Evolutionary conservation across 768 basidiomycete genomes (phyloP), one percentile per base, ranked within the genome.

Genomic region (Lactarius psammicola): DNA sequence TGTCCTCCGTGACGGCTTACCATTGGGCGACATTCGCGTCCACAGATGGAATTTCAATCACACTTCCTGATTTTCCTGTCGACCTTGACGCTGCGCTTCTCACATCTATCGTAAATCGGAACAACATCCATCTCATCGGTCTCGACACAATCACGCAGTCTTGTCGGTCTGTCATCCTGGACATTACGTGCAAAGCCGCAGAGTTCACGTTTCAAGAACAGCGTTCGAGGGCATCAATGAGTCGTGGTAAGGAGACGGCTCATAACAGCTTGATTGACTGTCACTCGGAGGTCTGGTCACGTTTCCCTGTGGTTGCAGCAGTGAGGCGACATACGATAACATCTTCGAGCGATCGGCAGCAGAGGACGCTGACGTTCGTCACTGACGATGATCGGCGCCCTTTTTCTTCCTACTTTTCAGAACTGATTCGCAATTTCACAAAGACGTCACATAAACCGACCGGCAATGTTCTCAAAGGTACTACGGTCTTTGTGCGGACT

Each of bases 11-110:
- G 2, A 78, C 73, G 2, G 80, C 81, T 0, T 85, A 82, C 64
- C 87, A 87, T 67, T 85, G 82, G 83, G 75, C 74, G 7, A 83
- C 84, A 0, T 85, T 87, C 65, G 86, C 85, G 0, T 80, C 82
- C 0, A 75, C 78, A 0, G 71, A 76, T 8, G 85, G 85, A 18
- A 81, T 80, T 30, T 20, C 54, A 0, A 69, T 85, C 1, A 67
- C 75, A 13, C 62, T 82, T 13, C 76, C 73, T 0, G 67, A 70
- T 0, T 67, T 75, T 15, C 64, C 69, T 8, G 54, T 65, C 28
- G 55, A 56, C 26, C 60, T 68, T 3, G 69, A 73, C 1, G 68
- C 69, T 5, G 69, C 75, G 13, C 51, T 72, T 57, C n/a, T 83
- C 9, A 85, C 85, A 0, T 85, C 87, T 0, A 62, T 87, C 18